These are phyloP conservation scores for Wickerhamiella vanderwaltii DNA, from an alignment of 805 yeast species.

Conservation along the genomic window DNA sequence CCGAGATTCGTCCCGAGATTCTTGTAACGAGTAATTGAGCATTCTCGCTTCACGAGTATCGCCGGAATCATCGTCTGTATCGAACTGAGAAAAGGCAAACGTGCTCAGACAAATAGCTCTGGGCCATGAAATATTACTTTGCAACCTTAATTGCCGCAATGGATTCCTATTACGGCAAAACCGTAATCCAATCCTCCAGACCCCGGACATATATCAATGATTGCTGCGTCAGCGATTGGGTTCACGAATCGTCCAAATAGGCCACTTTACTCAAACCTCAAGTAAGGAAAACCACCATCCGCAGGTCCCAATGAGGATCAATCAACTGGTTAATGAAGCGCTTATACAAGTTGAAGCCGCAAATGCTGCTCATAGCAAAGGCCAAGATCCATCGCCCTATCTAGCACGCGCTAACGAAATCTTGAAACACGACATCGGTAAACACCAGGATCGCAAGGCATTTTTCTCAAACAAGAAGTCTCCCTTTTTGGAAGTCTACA, in stretches of 20 bases:
- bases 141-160: too few relatives aligned
- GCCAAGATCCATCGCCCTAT: background rate
- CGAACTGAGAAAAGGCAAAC: conserved; percentile 10
- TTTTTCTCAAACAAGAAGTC: conserved; percentile 3
- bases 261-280: too few relatives aligned
- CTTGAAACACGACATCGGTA: conserved; percentile 7
- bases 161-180: too few relatives aligned
- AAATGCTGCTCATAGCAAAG: background rate
- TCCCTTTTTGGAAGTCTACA: conserved; percentile 1
- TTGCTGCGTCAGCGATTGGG: too few relatives aligned
- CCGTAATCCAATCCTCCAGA: too few relatives aligned
- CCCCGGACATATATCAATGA: too few relatives aligned
- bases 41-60: conserved; percentile 17
- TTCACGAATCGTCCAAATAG: too few relatives aligned
- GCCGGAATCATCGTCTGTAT: conserved; percentile 14
- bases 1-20: conserved; percentile 10
- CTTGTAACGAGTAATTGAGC: conserved; percentile 15
- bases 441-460: background rate
- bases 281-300: too few relatives aligned
- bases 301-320: conserved; percentile 7
- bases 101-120: too few relatives aligned
- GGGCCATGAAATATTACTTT: too few relatives aligned
- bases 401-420: conserved; percentile 5
- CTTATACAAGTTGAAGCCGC: conserved; percentile 3
- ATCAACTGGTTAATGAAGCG: conserved; percentile 9